phyloP scores from a whole-genome alignment of 768 basidiomycete species.

The Mycena galericulata region DNA sequence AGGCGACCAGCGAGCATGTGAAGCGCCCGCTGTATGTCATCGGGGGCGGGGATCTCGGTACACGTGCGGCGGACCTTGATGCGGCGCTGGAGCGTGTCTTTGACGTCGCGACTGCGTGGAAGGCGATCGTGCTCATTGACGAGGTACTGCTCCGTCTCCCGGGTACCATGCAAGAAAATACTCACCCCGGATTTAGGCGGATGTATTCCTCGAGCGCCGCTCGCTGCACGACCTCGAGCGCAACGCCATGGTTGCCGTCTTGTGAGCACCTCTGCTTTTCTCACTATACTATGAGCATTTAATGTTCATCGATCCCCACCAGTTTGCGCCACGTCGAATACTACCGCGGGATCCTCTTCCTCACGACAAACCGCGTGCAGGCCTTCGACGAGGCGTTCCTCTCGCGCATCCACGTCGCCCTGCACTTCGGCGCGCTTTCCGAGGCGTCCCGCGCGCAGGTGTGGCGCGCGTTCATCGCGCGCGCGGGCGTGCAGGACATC shows the following conservation, averaged over 20 bases:
- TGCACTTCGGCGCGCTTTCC: conserved; percentile 72
- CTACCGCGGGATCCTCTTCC: conserved; percentile 66
- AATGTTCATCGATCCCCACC: conserved; percentile 31
- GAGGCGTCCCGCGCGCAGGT: conserved; percentile 66
- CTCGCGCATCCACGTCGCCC: conserved; percentile 72
- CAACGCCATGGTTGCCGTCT: conserved; percentile 80
- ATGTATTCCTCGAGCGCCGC: conserved; percentile 79
- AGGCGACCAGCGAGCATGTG: conserved; percentile 68
- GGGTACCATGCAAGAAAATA: conserved; percentile 10
- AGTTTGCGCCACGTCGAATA: conserved; percentile 69
- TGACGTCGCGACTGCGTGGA: conserved; percentile 68
- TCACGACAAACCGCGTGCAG: conserved; percentile 67
- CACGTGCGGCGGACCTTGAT: conserved; percentile 56
- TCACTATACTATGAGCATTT: conserved; percentile 41
- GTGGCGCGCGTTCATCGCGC: conserved; percentile 69
- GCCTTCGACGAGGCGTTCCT: conserved; percentile 77
- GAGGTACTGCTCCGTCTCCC: conserved; percentile 46
- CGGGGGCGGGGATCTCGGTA: conserved; percentile 66
- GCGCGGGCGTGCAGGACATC: conserved; percentile 47
- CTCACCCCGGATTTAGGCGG: conserved; percentile 55
- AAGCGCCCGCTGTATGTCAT: conserved; percentile 65
- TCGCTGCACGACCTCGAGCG: conserved; percentile 71
- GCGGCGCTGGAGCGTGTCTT: conserved; percentile 57
- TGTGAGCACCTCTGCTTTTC: conserved; percentile 48
- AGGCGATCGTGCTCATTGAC: conserved; percentile 67